Evolutionary conservation across 345 rosid genomes (phyloP).

Genomic region (Iberis pinnata): DNA sequence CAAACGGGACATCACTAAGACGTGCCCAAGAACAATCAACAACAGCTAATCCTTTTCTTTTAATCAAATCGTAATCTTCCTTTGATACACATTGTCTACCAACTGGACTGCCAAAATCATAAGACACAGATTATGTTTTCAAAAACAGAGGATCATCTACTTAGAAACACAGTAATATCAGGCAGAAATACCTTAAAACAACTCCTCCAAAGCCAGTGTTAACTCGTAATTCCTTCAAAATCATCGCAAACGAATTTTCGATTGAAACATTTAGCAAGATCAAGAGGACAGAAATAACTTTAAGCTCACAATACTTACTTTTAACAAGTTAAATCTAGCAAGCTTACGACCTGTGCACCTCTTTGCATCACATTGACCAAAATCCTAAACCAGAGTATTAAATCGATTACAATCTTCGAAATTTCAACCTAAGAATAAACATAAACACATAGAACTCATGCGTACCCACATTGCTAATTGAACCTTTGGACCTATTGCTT

Average conservation of each 20-base stretch:
- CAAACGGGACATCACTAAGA: conserved; percentile 82
- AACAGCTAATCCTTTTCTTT: conserved; percentile 87
- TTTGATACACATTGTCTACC: conserved; percentile 79
- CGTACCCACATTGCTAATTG: conserved; percentile 98
- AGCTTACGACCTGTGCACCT: conserved; percentile 96
- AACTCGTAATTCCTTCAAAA: conserved; percentile 77
- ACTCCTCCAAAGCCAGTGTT: conserved; percentile 76
- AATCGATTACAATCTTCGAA: too few relatives aligned
- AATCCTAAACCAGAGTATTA: conserved; percentile 43
- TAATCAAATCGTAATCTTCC: conserved; percentile 69
- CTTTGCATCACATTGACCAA: conserved; percentile 94
- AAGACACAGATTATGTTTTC: not conserved
- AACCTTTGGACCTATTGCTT: conserved; percentile 45
- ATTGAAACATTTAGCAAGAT: not conserved
- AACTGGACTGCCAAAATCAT: conserved; percentile 60
- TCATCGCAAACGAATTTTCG: not conserved
- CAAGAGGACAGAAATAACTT: not conserved
- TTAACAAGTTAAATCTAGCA: conserved; percentile 75
- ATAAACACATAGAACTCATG: conserved; percentile 3
- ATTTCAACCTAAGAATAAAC: too few relatives aligned
- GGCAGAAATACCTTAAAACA: conserved; percentile 57
- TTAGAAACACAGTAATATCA: too few relatives aligned
- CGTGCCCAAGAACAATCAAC: conserved; percentile 99
- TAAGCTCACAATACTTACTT: conserved; percentile 53
- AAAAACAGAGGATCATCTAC: not conserved